Conservation (phyloP, 257 asterid species). For the Striga asiatica region DNA sequence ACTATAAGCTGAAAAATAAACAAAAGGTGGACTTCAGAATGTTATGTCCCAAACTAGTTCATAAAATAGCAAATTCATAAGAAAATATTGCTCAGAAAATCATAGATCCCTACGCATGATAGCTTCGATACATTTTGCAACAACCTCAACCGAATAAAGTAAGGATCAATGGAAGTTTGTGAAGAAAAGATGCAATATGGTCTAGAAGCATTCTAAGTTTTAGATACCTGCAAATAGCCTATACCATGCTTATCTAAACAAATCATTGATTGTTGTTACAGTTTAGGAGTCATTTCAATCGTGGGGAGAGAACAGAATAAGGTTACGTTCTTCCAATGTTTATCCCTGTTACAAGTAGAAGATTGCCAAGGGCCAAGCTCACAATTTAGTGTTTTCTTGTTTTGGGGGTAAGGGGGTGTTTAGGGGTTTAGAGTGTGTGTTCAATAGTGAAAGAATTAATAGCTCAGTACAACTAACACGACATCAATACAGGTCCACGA, state of each 20-base stretch:
- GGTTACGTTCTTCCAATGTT: too few relatives aligned
- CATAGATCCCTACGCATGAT: too few relatives aligned
- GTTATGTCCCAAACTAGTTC: conserved; percentile 1
- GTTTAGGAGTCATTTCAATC: too few relatives aligned
- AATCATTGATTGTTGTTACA: too few relatives aligned
- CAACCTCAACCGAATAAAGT: neutral
- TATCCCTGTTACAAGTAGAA: too few relatives aligned
- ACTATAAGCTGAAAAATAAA: conserved; percentile 7
- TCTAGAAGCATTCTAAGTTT: neutral
- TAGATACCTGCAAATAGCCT: neutral
- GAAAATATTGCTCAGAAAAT: neutral
- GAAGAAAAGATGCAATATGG: neutral
- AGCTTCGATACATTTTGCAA: neutral
- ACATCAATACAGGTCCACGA: neutral
- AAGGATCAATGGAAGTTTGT: neutral
- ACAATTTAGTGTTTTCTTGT: too few relatives aligned
- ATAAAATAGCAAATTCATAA: neutral
- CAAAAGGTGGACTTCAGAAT: conserved; percentile 10
- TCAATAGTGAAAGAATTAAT: neutral
- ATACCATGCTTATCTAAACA: too few relatives aligned
- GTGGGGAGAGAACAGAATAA: too few relatives aligned
- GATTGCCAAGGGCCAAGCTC: too few relatives aligned
- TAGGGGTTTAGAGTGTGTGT: too few relatives aligned
- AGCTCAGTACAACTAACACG: neutral
- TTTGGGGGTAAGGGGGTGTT: too few relatives aligned